Evolutionary conservation across 768 basidiomycete species (phyloP).

Genomic region (Boletus tomentosulus): DNA sequence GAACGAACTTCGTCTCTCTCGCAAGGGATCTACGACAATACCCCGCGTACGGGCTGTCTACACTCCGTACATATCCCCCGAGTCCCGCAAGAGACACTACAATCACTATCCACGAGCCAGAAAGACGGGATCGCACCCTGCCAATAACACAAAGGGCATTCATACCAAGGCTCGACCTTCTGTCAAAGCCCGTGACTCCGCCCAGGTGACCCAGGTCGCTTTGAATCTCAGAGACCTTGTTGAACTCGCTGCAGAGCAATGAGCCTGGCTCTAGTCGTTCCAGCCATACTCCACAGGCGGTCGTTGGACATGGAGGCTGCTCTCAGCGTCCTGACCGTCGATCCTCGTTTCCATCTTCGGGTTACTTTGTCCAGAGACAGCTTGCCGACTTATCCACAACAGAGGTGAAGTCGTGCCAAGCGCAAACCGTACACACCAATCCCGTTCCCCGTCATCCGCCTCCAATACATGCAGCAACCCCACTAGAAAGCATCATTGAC

Average conservation of each 20-base stretch:
- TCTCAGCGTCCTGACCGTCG: neutral
- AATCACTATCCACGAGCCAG: neutral
- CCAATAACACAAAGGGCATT: neutral
- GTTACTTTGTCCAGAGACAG: neutral
- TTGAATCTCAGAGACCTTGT: neutral
- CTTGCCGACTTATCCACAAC: neutral
- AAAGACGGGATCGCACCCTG: neutral
- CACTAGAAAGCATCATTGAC: slow-evolving; percentile 5
- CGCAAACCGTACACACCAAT: neutral
- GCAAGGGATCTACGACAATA: slow-evolving; percentile 29
- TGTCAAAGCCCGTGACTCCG: neutral
- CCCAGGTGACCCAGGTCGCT: slow-evolving; percentile 8
- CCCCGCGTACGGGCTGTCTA: slow-evolving; percentile 23
- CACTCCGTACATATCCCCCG: neutral
- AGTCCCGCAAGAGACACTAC: neutral
- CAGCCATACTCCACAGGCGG: neutral
- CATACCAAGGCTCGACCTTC: neutral
- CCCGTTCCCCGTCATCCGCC: neutral
- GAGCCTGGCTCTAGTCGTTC: slow-evolving; percentile 5
- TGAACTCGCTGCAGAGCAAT: slow-evolving; percentile 12
- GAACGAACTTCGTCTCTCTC: slow-evolving; percentile 34
- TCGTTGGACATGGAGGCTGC: neutral
- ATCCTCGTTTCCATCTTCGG: neutral
- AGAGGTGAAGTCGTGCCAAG: neutral
- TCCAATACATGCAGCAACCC: neutral